Evolutionary conservation across 2,329 filamentous ascomycete species (phyloP), one percentile per base, ranked within the genome.

Genomic region (Cladosporium sp.): DNA sequence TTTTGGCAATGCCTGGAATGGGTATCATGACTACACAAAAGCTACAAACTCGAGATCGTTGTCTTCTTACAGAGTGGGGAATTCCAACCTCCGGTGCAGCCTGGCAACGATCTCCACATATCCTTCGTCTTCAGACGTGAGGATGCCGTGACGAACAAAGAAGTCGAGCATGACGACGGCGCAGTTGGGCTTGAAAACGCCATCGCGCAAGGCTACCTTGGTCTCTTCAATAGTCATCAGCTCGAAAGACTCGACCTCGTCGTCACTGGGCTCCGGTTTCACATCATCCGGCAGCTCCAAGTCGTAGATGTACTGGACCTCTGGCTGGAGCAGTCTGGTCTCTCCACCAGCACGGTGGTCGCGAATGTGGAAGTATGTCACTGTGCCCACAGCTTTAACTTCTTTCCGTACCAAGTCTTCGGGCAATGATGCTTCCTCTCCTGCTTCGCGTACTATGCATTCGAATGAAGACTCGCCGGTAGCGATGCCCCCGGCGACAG

Each of bases 161-260:
- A 97, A 98, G 67, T 97, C 90, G 39, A 96, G 70, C 65, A 93
- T 72, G 41, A 95, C 80, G 51, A 93, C 67, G 12, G 87, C 85
- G 68, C 91, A 96, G 67, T 97, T 97, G 2, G 91, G 86, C 74
- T 98, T 98, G 74, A 92, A 98, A 59, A 85, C 79, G 12, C 87
- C 88, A 46, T 74, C 72, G 13, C 76, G 78, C 62, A 98, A 72
- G 38, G 84, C 82, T 51, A 76, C 73, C 67, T 83, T 79, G 38
- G 94, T 80, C 68, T 95, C 79, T n/a, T 86, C 80, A 35, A 96
- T 77, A 1, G 78, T 83, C 78, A 82, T 84, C 51, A 96, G 74
- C 63, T 82, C 79, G 66, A 97, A 97, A 54, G 82, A 80, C 62
- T 90, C 88, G 4, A 95, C 93, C 72, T 98, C 93, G 47, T 85